Percentiles rank a stretch among this genome's conserved stretches.
Evolutionary conservation across 148 eudicot species (phyloP).

Genomic region (Dianthus caryophyllus): DNA sequence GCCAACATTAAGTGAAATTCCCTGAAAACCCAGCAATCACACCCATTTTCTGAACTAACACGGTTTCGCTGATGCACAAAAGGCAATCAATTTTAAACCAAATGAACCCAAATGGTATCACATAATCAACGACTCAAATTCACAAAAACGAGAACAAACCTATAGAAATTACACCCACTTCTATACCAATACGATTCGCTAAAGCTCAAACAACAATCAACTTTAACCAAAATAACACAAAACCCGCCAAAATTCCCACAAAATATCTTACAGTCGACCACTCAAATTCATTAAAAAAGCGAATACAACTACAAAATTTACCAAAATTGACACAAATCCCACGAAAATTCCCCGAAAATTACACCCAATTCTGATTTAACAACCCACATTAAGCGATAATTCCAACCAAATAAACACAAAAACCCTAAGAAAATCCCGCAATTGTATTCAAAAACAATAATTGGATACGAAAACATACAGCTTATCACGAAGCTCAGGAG

Average conservation of each 20-base stretch:
- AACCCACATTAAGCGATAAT: background rate
- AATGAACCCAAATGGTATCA: no score
- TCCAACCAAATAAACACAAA: background rate
- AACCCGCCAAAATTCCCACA: background rate
- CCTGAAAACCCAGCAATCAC: no score
- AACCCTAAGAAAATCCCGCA: background rate
- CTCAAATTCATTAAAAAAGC: background rate
- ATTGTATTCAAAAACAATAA: background rate
- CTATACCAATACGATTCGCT: background rate
- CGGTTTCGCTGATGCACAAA: no score
- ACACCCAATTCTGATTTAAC: no score
- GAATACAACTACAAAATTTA: background rate
- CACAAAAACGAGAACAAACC: no score
- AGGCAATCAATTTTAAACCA: no score
- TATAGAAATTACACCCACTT: background rate
- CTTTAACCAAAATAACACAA: background rate
- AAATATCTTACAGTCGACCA: background rate
- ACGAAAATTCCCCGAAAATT: no score
- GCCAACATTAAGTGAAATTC: no score
- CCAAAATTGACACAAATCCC: no score
- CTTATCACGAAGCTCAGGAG: conserved; percentile 83
- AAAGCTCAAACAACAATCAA: background rate
- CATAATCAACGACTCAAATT: no score
- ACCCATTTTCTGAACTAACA: no score
- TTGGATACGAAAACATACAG: conserved; percentile 31